phyloP scores from a whole-genome alignment of 1,284 basidiomycete genomes.

The Agroathelia rolfsii region DNA sequence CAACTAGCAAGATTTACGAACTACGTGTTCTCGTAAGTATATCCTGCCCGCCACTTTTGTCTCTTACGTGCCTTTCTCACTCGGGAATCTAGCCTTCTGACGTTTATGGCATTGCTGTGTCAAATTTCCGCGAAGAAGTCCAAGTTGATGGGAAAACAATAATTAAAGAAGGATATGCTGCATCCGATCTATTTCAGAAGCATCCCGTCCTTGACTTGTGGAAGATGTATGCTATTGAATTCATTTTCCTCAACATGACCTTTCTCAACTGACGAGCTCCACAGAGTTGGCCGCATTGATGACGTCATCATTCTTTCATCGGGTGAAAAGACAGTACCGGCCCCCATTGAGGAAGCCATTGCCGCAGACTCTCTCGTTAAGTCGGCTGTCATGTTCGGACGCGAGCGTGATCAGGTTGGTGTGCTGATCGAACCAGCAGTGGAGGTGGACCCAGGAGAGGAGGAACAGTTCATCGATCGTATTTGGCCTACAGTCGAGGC shows the following conservation, averaged over 20 bases:
- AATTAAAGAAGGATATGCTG: slow-evolving; percentile 26
- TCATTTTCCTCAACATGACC: too few species aligned
- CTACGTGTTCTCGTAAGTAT: slow-evolving; percentile 20
- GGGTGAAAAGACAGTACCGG: slow-evolving; percentile 8
- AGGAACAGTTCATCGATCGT: too few species aligned
- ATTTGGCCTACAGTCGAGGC: slow-evolving; percentile 21
- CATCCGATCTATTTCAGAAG: slow-evolving; percentile 23
- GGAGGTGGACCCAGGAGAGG: too few species aligned
- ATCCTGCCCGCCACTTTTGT: too few species aligned
- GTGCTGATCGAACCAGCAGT: slow-evolving; percentile 8
- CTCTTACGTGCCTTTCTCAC: too few species aligned
- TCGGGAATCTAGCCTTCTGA: neutral
- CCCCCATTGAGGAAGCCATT: slow-evolving; percentile 6
- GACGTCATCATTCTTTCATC: slow-evolving; percentile 8
- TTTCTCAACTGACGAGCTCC: neutral
- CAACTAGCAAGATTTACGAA: slow-evolving; percentile 21
- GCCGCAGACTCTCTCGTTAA: slow-evolving; percentile 5
- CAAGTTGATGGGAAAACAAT: too few species aligned
- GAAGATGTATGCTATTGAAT: slow-evolving; percentile 13
- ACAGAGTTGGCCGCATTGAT: slow-evolving; percentile 7
- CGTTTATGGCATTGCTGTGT: neutral
- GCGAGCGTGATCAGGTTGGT: slow-evolving; percentile 7
- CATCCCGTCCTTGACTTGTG: slow-evolving; percentile 25
- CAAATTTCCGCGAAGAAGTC: slow-evolving; percentile 9
- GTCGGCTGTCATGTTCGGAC: slow-evolving; percentile 7